A percentile compares a stretch with the other conserved stretches of the same genome.
phyloP scores from a whole-genome alignment of 2,329 filamentous ascomycete species.

The Zymoseptoria crescenta region DNA sequence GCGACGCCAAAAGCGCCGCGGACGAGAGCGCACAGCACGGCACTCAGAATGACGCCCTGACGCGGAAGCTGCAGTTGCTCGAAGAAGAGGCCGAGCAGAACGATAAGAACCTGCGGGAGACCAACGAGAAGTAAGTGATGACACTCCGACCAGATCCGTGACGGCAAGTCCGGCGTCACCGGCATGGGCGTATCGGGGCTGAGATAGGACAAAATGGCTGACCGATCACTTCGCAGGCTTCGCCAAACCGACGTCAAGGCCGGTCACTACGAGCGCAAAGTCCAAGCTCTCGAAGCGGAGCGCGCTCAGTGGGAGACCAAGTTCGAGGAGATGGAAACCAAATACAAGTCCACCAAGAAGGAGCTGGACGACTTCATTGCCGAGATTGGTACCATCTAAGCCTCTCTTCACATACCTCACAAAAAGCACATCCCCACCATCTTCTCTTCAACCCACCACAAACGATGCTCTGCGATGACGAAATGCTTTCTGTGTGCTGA shows the following conservation, averaged over 20 bases:
- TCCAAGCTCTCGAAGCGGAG: constrained; percentile 86
- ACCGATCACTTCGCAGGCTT: constrained; percentile 52
- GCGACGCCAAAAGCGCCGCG: constrained; percentile 79
- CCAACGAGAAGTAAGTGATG: constrained; percentile 86
- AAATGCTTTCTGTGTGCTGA: not conserved
- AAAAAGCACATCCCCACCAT: not conserved
- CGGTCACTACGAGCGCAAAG: constrained; percentile 98
- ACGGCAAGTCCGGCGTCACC: not conserved
- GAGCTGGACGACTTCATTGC: constrained; percentile 83
- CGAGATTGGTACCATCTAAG: constrained; percentile 89
- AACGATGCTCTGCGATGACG: not conserved
- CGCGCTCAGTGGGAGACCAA: constrained; percentile 94
- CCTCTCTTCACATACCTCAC: not conserved
- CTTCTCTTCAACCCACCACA: not conserved
- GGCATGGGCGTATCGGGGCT: not conserved
- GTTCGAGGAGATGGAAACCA: constrained; percentile 95
- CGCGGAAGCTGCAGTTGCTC: constrained; percentile 86
- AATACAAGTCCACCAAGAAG: constrained; percentile 75
- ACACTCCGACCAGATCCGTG: too few species aligned
- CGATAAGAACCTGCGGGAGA: constrained; percentile 91
- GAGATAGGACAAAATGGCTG: not conserved
- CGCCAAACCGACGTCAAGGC: constrained; percentile 99
- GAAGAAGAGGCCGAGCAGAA: constrained; percentile 97
- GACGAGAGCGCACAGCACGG: constrained; percentile 75
- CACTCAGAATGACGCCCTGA: constrained; percentile 83